phyloP scores from a whole-genome alignment of 176 grass and related monocot genomes.

The Carex pumila region DNA sequence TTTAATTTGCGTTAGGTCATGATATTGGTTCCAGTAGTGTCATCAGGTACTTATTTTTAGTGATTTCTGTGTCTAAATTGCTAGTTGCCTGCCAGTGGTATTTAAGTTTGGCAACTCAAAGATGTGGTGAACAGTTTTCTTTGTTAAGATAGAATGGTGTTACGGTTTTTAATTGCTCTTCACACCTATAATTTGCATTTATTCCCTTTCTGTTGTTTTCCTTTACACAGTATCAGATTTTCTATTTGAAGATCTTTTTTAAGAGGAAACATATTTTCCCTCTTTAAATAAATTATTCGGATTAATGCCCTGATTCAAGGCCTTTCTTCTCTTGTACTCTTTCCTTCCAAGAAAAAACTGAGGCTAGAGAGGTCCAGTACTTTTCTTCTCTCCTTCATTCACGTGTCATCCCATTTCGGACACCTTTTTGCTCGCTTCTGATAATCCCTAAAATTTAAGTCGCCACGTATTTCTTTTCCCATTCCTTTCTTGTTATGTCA shows the following conservation, averaged over 20 bases:
- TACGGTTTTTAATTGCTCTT: not conserved
- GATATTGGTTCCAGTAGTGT: slow-evolving; percentile 2
- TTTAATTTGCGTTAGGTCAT: slow-evolving; percentile 7
- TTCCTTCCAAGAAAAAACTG: not conserved
- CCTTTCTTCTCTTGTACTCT: not conserved
- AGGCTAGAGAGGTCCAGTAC: not conserved
- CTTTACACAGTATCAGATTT: not conserved
- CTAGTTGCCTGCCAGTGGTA: not conserved
- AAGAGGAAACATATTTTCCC: not conserved
- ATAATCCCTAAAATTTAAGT: no score
- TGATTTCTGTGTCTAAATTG: slow-evolving; percentile 6
- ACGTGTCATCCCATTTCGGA: no score
- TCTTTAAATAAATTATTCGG: no score
- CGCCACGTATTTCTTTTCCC: no score
- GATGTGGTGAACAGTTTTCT: not conserved
- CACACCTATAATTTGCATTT: not conserved
- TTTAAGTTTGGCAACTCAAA: not conserved
- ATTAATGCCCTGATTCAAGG: not conserved
- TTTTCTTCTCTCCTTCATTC: no score
- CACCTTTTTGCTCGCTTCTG: no score
- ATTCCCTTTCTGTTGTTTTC: not conserved
- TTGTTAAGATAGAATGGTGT: not conserved
- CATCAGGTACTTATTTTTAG: slow-evolving; percentile 1
- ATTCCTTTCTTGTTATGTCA: no score
- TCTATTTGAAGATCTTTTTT: not conserved